Conservation (phyloP, 2,329 filamentous ascomycete genomes). For the Xylaria sp. region DNA sequence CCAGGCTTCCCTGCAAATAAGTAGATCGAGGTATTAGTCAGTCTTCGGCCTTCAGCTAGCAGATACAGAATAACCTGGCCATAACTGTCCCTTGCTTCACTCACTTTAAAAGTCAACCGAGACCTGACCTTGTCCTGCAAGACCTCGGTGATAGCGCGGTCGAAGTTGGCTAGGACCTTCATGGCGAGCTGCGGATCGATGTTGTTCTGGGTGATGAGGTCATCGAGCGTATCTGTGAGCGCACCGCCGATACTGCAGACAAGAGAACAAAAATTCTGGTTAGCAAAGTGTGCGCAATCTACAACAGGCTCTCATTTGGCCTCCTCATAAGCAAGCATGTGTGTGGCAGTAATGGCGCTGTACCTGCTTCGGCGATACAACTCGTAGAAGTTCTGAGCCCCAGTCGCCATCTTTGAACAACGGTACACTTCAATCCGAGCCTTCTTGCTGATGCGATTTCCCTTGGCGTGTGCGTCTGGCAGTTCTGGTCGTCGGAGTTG, state of each 20-base stretch:
- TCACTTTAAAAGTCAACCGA: conserved; percentile 92
- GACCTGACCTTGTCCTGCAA: conserved; percentile 93
- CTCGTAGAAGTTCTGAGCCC: conserved; percentile 80
- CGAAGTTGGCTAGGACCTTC: conserved; percentile 97
- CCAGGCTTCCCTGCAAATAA: conserved; percentile 80
- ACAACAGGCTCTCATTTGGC: conserved; percentile 12
- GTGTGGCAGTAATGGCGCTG: conserved; percentile 31
- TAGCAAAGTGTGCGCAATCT: conserved; percentile 29
- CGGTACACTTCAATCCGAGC: conserved; percentile 19
- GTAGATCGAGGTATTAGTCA: conserved; percentile 9
- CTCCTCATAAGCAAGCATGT: conserved; percentile 3
- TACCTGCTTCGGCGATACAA: conserved; percentile 99
- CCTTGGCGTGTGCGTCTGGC: neutral
- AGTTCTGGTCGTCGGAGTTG: conserved; percentile 10
- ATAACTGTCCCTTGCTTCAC: conserved; percentile 27
- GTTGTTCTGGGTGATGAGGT: conserved; percentile 90
- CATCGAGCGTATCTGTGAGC: conserved; percentile 95
- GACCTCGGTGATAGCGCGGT: conserved; percentile 90
- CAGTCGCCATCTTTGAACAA: conserved; percentile 54
- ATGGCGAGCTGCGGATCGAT: conserved; percentile 99
- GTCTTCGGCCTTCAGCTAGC: neutral
- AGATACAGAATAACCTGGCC: too few species aligned
- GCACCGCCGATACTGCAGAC: conserved; percentile 83
- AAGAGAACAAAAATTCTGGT: conserved; percentile 38
- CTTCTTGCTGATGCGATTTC: neutral